Base-by-base conservation (phyloP, 2,329 filamentous ascomycete species). In the Apiospora pterosperma region DNA sequence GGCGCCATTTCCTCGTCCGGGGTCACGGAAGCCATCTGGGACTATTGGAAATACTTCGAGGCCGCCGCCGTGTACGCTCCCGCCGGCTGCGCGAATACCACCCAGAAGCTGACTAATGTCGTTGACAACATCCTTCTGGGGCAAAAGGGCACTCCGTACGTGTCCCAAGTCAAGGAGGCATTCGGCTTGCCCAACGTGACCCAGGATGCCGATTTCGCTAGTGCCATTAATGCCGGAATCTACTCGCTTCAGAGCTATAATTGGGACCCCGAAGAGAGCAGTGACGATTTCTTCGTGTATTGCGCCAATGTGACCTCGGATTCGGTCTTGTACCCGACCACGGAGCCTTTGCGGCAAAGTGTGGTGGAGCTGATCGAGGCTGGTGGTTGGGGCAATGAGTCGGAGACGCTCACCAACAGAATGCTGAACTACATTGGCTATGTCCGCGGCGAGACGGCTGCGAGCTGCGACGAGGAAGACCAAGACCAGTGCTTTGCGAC, bases 1-100 rank as follows among this genome's bases (percentile, higher is more conserved):
- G 93, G 86, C 8, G 86, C 90, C 5, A 95, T 97, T 61, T 90
- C 91, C 0, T 93, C 91, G 0, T 95, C 91, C 0, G 93, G 91
- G 0, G 92, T 96, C 0, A 92, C 91, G 0, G 85, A 87, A 65
- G 92, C 92, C 4, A 90, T 96, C 63, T 88, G 87, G 68, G 91
- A 96, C 70, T 95, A 89, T 76, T 95, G 91, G 84, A 74, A 85
- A 70, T 88, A 87, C 69, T 82, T 76, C 44, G 83, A 86, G 69
- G 84, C 83, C 0, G 81, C 81, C 0, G 78, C 81, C 1, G 72
- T 81, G 14, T 87, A 78, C 64, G 79, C 79, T 0, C 84, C 85
- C 70, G 76, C 82, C 0, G 84, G 86, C 36, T 96, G 92, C 72
- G 84, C 93, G 39, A 77, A 80, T 1, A 83, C 84, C 1, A 89